A percentile compares a stretch with the other conserved stretches of the same genome.
Evolutionary conservation across 306 rosid genomes (phyloP).

Genomic region (Corylus americana): DNA sequence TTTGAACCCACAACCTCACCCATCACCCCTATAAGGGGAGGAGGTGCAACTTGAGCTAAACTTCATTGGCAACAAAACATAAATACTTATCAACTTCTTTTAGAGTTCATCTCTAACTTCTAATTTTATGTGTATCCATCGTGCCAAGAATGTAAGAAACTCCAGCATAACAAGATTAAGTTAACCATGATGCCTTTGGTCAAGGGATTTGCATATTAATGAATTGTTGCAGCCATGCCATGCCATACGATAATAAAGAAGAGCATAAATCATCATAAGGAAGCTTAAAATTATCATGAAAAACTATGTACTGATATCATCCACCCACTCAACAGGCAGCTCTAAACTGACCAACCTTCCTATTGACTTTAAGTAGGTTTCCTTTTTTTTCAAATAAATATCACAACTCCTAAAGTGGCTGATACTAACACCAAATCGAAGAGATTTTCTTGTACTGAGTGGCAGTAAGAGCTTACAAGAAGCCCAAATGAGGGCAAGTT

Average conservation of each 20-base stretch:
- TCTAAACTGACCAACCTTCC: conserved; percentile 1
- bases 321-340: conserved; percentile 1
- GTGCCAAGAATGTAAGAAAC: no score
- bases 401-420: not conserved
- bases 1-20: not conserved
- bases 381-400: not conserved
- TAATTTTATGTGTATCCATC: no score
- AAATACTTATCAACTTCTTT: no score
- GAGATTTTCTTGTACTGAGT: not conserved
- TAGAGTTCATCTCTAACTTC: no score
- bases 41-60: no score
- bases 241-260: not conserved
- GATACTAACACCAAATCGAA: not conserved
- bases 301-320: not conserved
- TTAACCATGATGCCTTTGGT: no score
- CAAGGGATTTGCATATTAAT: no score
- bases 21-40: no score
- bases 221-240: not conserved
- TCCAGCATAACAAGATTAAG: no score
- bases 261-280: not conserved
- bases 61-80: no score
- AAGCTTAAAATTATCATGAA: not conserved
- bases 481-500: not conserved
- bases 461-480: not conserved
- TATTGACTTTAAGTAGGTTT: not conserved